These are phyloP conservation scores for Nannochloris sp. DNA, from an alignment of 139 green algal genomes.

Conservation along the genomic window DNA sequence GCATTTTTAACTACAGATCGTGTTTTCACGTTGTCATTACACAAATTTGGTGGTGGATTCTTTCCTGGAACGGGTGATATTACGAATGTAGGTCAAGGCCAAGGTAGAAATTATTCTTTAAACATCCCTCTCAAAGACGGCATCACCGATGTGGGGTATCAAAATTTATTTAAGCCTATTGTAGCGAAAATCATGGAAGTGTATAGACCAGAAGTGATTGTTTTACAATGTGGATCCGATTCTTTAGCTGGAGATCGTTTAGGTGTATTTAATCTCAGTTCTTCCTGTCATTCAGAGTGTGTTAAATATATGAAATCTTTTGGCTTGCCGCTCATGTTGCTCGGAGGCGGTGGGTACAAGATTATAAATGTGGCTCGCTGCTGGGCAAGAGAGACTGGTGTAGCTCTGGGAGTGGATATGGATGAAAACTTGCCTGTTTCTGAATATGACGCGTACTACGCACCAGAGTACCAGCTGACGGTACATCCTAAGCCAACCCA, in stretches of 20 bases:
- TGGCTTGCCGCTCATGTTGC: constrained; percentile 47
- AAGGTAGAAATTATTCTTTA: constrained; percentile 34
- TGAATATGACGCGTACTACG: constrained; percentile 89
- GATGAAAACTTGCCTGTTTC: constrained; percentile 74
- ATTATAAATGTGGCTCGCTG: constrained; percentile 94
- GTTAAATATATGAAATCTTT: constrained; percentile 66
- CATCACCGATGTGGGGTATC: constrained; percentile 74
- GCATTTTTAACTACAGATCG: constrained; percentile 74
- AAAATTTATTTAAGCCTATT: constrained; percentile 73
- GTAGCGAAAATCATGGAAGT: constrained; percentile 75
- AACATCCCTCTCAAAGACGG: constrained; percentile 72
- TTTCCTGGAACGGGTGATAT: constrained; percentile 92
- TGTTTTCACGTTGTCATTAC: constrained; percentile 77
- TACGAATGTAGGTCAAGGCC: constrained; percentile 64
- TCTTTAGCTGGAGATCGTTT: constrained; percentile 86
- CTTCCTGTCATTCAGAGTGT: constrained; percentile 71
- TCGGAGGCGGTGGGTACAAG: constrained; percentile 95
- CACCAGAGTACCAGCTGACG: constrained; percentile 32
- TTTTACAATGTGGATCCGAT: constrained; percentile 91
- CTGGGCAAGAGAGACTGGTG: constrained; percentile 92
- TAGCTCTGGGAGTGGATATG: constrained; percentile 45
- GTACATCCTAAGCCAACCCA: constrained; percentile 23
- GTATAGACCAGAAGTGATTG: constrained; percentile 82
- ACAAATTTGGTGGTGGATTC: constrained; percentile 85
- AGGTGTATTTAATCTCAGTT: constrained; percentile 87